Conservation (phyloP, 1,284 basidiomycete genomes). For the Schizophyllum commune region DNA sequence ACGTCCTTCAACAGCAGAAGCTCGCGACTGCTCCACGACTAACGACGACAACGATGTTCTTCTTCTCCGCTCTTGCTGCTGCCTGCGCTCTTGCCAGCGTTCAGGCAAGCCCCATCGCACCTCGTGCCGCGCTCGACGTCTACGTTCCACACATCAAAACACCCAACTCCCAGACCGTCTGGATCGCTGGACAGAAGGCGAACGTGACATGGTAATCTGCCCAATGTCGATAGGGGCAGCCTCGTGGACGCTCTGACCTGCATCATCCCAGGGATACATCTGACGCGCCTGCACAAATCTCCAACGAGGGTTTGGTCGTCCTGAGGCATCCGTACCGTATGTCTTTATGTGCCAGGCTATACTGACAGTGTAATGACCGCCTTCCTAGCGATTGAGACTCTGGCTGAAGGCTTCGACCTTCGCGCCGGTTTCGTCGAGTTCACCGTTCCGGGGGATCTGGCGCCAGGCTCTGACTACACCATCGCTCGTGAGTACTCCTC, state of each 20-base stretch:
- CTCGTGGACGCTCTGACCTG: not conserved
- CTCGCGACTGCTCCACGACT: no score
- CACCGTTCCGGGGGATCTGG: constrained; percentile 8
- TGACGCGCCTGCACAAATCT: constrained; percentile 9
- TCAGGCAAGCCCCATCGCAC: not conserved
- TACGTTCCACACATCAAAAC: constrained; percentile 7
- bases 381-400: constrained; percentile 1
- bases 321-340: not conserved
- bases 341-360: not conserved
- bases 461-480: constrained; percentile 3
- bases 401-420: constrained; percentile 12
- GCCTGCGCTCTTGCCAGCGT: not conserved
- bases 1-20: no score
- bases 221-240: not conserved
- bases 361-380: not conserved
- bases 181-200: constrained; percentile 2
- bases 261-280: constrained; percentile 1
- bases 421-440: constrained; percentile 9
- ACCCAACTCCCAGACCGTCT: constrained; percentile 6
- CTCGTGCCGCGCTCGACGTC: constrained; percentile 5
- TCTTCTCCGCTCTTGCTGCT: not conserved
- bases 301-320: constrained; percentile 6
- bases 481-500: constrained; percentile 7
- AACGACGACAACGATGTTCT: not conserved
- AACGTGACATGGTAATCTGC: constrained; percentile 9